Percentiles rank a stretch among this genome's conserved stretches.
These are phyloP conservation scores for Saccharomyces paradoxus DNA, from an alignment of 805 yeast genomes.

Conservation along the genomic window DNA sequence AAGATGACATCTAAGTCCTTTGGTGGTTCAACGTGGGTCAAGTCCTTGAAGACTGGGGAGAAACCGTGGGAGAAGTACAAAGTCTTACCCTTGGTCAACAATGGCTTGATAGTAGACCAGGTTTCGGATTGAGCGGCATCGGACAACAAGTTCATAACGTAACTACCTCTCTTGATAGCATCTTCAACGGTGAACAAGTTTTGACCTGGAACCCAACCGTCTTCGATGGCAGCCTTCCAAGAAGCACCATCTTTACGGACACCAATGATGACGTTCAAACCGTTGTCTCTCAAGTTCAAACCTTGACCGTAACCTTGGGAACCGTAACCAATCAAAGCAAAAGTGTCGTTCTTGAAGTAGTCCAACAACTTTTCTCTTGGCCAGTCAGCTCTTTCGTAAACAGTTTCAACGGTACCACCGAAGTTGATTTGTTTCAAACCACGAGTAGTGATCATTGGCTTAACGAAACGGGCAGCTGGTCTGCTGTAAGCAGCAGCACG, in stretches of 20 bases:
- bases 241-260: slow-evolving; percentile 98
- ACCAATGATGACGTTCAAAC: slow-evolving; percentile 95
- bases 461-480: slow-evolving; percentile 47
- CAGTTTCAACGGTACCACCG: slow-evolving; percentile 90
- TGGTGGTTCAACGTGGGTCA: slow-evolving; percentile 95
- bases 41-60: slow-evolving; percentile 97
- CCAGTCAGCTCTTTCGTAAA: slow-evolving; percentile 99
- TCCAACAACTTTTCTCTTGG: slow-evolving; percentile 92
- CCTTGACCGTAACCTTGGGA: slow-evolving; percentile 99
- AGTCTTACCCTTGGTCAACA: slow-evolving; percentile 93
- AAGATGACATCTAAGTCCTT: slow-evolving; percentile 89
- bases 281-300: slow-evolving; percentile 97
- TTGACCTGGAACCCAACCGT: slow-evolving; percentile 99
- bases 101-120: slow-evolving; percentile 80
- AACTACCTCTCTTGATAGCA: slow-evolving; percentile 88
- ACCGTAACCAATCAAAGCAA: slow-evolving; percentile 98
- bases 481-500: slow-evolving; percentile 40
- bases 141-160: slow-evolving; percentile 93
- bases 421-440: slow-evolving; percentile 96
- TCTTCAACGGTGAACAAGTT: slow-evolving; percentile 91
- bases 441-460: slow-evolving; percentile 56
- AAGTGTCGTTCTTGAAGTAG: slow-evolving; percentile 96
- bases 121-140: slow-evolving; percentile 99
- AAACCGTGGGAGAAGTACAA: slow-evolving; percentile 98
- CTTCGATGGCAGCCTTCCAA: slow-evolving; percentile 99